A percentile compares a stretch with the other conserved stretches of the same genome.
phyloP scores from a whole-genome alignment of 2,329 filamentous ascomycete genomes.

The Dothistroma septosporum region DNA sequence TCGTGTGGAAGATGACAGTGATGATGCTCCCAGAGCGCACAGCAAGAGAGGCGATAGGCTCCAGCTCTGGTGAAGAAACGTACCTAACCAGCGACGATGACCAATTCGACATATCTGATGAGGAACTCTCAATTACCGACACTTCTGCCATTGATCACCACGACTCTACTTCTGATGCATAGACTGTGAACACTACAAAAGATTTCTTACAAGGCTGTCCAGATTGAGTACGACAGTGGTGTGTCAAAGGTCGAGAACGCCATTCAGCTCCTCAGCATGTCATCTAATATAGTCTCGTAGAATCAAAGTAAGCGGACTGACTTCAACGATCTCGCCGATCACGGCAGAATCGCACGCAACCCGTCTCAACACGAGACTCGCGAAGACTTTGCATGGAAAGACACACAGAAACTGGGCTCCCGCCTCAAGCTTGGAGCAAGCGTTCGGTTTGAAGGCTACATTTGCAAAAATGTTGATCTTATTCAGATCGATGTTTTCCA shows the following conservation, averaged over 20 bases:
- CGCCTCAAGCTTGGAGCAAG: neutral
- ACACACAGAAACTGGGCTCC: neutral
- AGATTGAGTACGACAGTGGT: neutral
- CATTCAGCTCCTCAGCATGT: neutral
- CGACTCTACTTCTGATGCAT: neutral
- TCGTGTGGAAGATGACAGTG: neutral
- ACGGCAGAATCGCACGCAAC: conserved; percentile 1
- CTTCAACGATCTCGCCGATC: conserved; percentile 1
- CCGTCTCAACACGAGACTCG: neutral
- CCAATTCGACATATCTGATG: neutral
- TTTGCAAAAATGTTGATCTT: neutral
- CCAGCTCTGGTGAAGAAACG: neutral
- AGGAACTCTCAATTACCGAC: neutral
- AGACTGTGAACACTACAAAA: neutral
- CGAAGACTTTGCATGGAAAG: neutral
- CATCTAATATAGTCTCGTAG: no score
- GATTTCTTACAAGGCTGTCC: neutral
- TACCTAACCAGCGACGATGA: neutral
- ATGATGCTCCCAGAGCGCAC: no score
- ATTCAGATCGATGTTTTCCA: neutral
- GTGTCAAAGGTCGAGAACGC: neutral
- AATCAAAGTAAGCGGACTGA: conserved; percentile 1
- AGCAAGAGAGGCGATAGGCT: neutral
- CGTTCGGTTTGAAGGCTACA: neutral
- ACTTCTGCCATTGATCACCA: neutral